Conservation (phyloP, 78 protist genomes). For the Dictyostelium citrinum region DNA sequence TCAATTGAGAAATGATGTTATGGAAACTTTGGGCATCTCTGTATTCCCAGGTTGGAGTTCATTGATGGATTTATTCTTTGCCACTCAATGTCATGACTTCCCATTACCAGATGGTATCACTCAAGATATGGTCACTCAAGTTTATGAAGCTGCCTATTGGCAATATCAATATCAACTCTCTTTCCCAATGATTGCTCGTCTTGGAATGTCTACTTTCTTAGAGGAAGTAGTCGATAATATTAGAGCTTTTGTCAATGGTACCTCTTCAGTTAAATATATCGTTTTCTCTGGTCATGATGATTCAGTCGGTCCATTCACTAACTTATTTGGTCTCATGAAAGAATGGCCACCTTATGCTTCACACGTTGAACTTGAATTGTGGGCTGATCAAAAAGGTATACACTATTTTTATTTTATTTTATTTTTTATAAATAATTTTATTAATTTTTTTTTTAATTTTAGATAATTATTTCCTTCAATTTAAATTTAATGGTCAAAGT, state of each 20-base stretch:
- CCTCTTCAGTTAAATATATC: slow-evolving; percentile 1
- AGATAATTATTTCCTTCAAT: slow-evolving; percentile 45
- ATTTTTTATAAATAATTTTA: background rate
- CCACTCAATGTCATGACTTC: slow-evolving; percentile 44
- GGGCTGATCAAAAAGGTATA: background rate
- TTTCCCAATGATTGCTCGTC: background rate
- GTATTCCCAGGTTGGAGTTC: slow-evolving; percentile 34
- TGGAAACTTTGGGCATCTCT: background rate
- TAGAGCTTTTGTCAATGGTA: slow-evolving; percentile 5
- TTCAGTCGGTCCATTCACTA: slow-evolving; percentile 59
- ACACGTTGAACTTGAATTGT: slow-evolving; percentile 72
- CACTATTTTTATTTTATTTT: background rate
- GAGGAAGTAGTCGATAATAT: slow-evolving; percentile 45
- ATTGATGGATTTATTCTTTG: slow-evolving; percentile 55
- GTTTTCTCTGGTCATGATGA: slow-evolving; percentile 70
- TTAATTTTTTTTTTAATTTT: background rate
- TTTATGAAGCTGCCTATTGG: slow-evolving; percentile 24
- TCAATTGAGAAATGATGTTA: background rate
- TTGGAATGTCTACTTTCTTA: slow-evolving; percentile 46
- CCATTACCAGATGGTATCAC: slow-evolving; percentile 46
- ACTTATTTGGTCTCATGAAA: slow-evolving; percentile 29
- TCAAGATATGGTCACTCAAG: background rate
- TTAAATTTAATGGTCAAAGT: slow-evolving; percentile 55
- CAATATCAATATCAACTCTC: background rate
- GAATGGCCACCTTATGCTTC: slow-evolving; percentile 71